Conservation (phyloP, 2,329 filamentous ascomycete genomes). For the Trichoderma aggressivum region DNA sequence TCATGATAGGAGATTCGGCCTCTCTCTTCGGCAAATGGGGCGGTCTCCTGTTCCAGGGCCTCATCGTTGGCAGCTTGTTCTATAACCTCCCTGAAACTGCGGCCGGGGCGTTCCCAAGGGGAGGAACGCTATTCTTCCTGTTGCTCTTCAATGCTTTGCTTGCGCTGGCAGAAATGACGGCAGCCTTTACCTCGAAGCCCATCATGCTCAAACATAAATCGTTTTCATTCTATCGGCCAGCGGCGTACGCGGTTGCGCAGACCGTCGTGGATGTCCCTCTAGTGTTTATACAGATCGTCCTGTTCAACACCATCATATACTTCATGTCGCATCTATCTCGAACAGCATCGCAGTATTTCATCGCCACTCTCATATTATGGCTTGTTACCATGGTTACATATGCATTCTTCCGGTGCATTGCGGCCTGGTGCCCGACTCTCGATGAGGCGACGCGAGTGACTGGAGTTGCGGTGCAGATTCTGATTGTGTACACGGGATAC, state of each 20-base stretch:
- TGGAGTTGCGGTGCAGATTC: slow-evolving; percentile 55
- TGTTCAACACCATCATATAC: slow-evolving; percentile 71
- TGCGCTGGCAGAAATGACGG: slow-evolving; percentile 70
- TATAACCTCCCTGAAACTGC: slow-evolving; percentile 62
- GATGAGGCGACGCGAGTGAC: slow-evolving; percentile 61
- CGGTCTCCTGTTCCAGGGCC: slow-evolving; percentile 68
- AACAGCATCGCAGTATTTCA: slow-evolving; percentile 64
- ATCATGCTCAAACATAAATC: slow-evolving; percentile 69
- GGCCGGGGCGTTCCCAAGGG: slow-evolving; percentile 58
- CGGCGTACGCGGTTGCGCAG: slow-evolving; percentile 55
- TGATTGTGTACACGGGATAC: slow-evolving; percentile 68
- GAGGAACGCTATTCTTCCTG: slow-evolving; percentile 49
- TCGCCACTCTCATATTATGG: slow-evolving; percentile 60
- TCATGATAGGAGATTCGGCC: slow-evolving; percentile 70
- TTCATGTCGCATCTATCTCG: slow-evolving; percentile 72
- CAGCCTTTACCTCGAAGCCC: slow-evolving; percentile 59
- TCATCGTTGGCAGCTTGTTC: slow-evolving; percentile 79
- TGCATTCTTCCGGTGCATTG: slow-evolving; percentile 57
- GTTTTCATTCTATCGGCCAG: slow-evolving; percentile 64
- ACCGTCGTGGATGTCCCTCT: slow-evolving; percentile 57
- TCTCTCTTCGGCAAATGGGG: slow-evolving; percentile 77
- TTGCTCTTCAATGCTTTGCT: slow-evolving; percentile 60
- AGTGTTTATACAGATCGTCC: slow-evolving; percentile 61
- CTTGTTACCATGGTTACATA: slow-evolving; percentile 56
- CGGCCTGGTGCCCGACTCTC: slow-evolving; percentile 56